Evolutionary conservation across 2,329 filamentous ascomycete species (phyloP).

Genomic region (Colletotrichum karsti): DNA sequence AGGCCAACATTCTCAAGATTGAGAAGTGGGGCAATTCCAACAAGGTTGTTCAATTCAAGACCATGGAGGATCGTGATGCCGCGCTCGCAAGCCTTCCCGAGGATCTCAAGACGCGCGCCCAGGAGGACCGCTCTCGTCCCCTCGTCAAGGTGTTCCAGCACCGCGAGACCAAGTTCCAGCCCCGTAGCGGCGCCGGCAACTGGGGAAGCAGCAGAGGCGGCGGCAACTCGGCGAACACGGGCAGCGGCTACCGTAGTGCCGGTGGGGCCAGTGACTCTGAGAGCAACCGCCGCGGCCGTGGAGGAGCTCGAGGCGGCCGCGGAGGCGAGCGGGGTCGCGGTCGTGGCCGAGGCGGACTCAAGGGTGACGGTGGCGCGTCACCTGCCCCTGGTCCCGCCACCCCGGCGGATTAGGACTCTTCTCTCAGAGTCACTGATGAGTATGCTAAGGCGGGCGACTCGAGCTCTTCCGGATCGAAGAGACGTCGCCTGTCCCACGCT

Average conservation of each 20-base stretch:
- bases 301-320: slow-evolving; percentile 64
- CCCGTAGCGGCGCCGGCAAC: slow-evolving; percentile 71
- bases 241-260: slow-evolving; percentile 85
- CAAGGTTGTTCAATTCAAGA: slow-evolving; percentile 88
- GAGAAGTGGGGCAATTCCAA: slow-evolving; percentile 82
- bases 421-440: slow-evolving; percentile 19
- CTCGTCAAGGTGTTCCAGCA: slow-evolving; percentile 86
- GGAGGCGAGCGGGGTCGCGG: slow-evolving; percentile 66
- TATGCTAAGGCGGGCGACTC: slow-evolving; percentile 1
- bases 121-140: slow-evolving; percentile 80
- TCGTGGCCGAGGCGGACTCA: slow-evolving; percentile 64
- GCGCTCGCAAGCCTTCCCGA: slow-evolving; percentile 79
- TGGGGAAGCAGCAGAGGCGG: slow-evolving; percentile 75
- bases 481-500: not conserved
- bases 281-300: slow-evolving; percentile 64
- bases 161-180: slow-evolving; percentile 65
- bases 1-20: slow-evolving; percentile 79
- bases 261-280: slow-evolving; percentile 79
- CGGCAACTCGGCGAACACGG: slow-evolving; percentile 58
- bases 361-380: slow-evolving; percentile 65
- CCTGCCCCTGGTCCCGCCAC: slow-evolving; percentile 62
- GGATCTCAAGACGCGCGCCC: slow-evolving; percentile 77
- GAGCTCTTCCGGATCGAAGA: not conserved
- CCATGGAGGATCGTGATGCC: slow-evolving; percentile 79
- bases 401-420: slow-evolving; percentile 44